Conservation (phyloP, 495 filamentous ascomycete genomes). For the Podospora comata region DNA sequence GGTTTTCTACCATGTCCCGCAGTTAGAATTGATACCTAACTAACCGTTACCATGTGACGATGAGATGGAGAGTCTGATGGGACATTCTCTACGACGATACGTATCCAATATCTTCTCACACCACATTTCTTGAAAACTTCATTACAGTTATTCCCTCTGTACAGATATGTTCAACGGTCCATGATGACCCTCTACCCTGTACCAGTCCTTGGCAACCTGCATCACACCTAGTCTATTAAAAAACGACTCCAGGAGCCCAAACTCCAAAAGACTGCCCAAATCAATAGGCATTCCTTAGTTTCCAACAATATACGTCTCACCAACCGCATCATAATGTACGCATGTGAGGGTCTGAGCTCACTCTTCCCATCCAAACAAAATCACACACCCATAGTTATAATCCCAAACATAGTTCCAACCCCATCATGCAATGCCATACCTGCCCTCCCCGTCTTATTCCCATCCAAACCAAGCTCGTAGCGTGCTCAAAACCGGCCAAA, state of each 20-base stretch:
- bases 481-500: not conserved
- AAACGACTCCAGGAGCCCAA: not conserved
- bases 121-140: too few species aligned
- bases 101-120: too few species aligned
- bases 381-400: not conserved
- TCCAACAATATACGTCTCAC: not conserved
- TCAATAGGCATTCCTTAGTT: not conserved
- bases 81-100: too few species aligned
- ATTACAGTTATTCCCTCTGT: too few species aligned
- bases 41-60: not conserved
- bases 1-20: not conserved
- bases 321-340: not conserved
- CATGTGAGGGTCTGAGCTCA: not conserved
- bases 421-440: not conserved
- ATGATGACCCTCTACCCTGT: too few species aligned
- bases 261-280: not conserved
- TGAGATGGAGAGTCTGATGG: not conserved
- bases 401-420: not conserved
- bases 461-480: not conserved
- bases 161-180: too few species aligned
- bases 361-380: not conserved
- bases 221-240: not conserved
- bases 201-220: too few species aligned
- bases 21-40: not conserved
- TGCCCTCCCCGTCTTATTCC: not conserved